These are phyloP conservation scores for Globomyces sp. DNA, from an alignment of 371 early-diverging fungal genomes.

Conservation along the genomic window DNA sequence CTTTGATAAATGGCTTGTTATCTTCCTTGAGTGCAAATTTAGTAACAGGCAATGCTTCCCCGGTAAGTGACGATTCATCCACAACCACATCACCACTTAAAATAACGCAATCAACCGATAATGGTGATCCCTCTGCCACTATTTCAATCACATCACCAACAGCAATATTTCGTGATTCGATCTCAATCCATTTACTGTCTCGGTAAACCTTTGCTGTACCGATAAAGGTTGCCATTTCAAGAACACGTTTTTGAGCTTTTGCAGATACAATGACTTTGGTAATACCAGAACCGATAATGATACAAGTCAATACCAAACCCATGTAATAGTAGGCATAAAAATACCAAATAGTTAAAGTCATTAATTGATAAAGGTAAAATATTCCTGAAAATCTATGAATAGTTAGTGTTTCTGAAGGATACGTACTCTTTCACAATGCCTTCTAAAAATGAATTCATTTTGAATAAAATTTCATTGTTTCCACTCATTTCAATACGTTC, in stretches of 20 bases:
- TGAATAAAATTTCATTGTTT: conserved; percentile 70
- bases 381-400: conserved; percentile 51
- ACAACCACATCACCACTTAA: conserved; percentile 67
- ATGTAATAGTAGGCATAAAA: conserved; percentile 71
- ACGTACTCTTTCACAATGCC: conserved; percentile 57
- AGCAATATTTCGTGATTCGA: conserved; percentile 59
- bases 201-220: conserved; percentile 48
- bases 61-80: conserved; percentile 71
- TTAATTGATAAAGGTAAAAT: conserved; percentile 78
- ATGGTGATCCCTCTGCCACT: conserved; percentile 34
- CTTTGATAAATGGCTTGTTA: conserved; percentile 25
- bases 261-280: conserved; percentile 68
- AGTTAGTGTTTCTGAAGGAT: no score
- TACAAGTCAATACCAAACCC: conserved; percentile 68
- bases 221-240: conserved; percentile 41
- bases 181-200: conserved; percentile 51
- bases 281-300: conserved; percentile 67
- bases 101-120: conserved; percentile 69
- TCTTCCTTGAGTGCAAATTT: conserved; percentile 66
- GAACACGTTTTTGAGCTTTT: conserved; percentile 60
- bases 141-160: conserved; percentile 75
- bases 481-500: conserved; percentile 63
- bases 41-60: conserved; percentile 84
- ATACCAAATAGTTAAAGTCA: conserved; percentile 72
- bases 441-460: conserved; percentile 39